phyloP scores from a whole-genome alignment of 768 basidiomycete species.

The Mrakia frigida region DNA sequence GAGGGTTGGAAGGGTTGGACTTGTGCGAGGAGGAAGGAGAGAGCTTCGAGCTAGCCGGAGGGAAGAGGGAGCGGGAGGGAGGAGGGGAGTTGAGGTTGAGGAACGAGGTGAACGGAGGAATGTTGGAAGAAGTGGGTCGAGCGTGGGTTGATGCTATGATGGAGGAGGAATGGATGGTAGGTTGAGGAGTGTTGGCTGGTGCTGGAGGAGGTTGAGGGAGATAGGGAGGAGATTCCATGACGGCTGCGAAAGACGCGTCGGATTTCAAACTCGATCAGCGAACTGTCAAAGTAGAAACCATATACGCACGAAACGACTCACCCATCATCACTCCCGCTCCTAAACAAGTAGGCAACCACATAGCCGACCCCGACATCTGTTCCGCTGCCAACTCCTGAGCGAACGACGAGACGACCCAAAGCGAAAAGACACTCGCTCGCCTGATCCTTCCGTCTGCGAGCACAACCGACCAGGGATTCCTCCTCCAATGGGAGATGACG shows the following conservation, averaged over 20 bases:
- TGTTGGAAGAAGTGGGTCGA: neutral
- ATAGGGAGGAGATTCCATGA: neutral
- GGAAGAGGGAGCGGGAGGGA: neutral
- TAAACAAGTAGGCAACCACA: constrained; percentile 4
- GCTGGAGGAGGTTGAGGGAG: neutral
- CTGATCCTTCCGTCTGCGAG: neutral
- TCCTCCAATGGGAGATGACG: neutral
- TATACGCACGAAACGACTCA: neutral
- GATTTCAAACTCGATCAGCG: no score
- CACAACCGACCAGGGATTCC: neutral
- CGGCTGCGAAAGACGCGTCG: neutral
- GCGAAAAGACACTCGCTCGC: neutral
- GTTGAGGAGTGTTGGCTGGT: neutral
- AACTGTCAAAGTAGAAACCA: neutral
- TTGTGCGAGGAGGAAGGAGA: neutral
- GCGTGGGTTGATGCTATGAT: neutral
- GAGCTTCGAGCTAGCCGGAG: no score
- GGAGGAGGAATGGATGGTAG: neutral
- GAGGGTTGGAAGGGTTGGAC: neutral
- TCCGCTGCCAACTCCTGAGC: neutral
- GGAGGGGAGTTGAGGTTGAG: neutral
- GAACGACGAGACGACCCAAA: neutral
- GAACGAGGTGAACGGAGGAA: neutral
- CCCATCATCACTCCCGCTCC: neutral
- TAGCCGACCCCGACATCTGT: neutral